phyloP scores from a whole-genome alignment of 2,329 filamentous ascomycete genomes.

The Cladophialophora bantiana region DNA sequence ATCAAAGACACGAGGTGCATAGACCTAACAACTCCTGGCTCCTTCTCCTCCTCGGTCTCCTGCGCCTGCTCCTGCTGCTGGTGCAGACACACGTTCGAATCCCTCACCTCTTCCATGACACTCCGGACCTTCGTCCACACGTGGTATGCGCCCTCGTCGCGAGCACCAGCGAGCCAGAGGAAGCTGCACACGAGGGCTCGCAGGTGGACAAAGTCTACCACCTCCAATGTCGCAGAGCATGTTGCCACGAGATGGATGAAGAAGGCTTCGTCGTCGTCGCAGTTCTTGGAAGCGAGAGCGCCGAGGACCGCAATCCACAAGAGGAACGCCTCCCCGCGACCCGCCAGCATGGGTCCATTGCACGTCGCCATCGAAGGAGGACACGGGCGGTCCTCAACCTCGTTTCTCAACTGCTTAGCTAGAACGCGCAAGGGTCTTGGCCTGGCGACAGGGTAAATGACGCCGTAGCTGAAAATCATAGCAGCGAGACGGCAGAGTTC shows the following conservation, averaged over 20 bases:
- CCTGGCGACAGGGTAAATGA: conserved; percentile 20
- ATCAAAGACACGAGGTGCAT: not conserved
- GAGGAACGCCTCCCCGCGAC: not conserved
- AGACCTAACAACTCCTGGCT: not conserved
- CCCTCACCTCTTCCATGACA: too few relatives aligned
- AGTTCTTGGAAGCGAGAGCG: conserved; percentile 8
- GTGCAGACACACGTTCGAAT: not conserved
- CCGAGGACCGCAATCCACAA: conserved; percentile 22
- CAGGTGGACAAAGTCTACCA: conserved; percentile 10
- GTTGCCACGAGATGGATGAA: conserved; percentile 14
- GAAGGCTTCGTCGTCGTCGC: conserved; percentile 8
- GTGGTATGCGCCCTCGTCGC: conserved; percentile 15
- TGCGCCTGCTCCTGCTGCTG: not conserved
- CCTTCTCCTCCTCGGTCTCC: too few relatives aligned
- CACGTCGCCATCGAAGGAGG: not conserved
- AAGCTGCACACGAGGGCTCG: conserved; percentile 17
- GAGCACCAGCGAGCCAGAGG: conserved; percentile 18
- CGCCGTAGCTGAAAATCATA: conserved; percentile 26
- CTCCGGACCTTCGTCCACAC: conserved; percentile 9
- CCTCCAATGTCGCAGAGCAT: not conserved
- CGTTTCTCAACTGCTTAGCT: not conserved
- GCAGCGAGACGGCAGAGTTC: conserved; percentile 23
- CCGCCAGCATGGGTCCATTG: not conserved
- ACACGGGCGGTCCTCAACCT: not conserved
- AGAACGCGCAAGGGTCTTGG: conserved; percentile 7